These are phyloP conservation scores for Dioscorea cayenensis DNA, from an alignment of 116 monocot species.

Conservation along the genomic window DNA sequence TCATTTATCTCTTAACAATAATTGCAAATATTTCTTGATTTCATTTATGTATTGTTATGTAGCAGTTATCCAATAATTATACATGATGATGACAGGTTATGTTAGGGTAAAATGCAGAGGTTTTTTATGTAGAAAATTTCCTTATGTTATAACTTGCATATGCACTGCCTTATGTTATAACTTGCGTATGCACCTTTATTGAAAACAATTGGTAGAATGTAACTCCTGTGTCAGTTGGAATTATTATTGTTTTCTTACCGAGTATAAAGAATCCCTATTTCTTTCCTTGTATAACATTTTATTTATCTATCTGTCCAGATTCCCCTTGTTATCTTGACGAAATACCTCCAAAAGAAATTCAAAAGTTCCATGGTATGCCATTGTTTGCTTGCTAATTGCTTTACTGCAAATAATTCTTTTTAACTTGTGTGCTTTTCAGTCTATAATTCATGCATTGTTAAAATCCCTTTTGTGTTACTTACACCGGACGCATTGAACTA, in stretches of 20 bases:
- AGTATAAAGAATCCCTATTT: neutral
- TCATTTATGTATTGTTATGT: too few species aligned
- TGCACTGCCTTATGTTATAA: too few species aligned
- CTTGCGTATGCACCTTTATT: too few species aligned
- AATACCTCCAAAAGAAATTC: slow-evolving; percentile 76
- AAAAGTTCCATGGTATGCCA: slow-evolving; percentile 55
- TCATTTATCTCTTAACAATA: too few species aligned
- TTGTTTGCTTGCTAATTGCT: neutral
- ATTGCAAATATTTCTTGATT: too few species aligned
- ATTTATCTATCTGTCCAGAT: slow-evolving; percentile 34
- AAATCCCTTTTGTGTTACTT: neutral
- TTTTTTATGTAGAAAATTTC: too few species aligned
- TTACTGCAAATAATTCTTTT: neutral
- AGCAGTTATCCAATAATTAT: too few species aligned
- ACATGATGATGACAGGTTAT: too few species aligned
- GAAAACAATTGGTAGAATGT: too few species aligned
- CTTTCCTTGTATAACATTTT: neutral
- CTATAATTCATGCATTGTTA: neutral
- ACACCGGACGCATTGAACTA: neutral
- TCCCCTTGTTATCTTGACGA: slow-evolving; percentile 80
- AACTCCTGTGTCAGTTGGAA: too few species aligned
- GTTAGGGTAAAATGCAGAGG: too few species aligned
- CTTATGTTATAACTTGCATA: too few species aligned
- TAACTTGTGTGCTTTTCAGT: neutral
- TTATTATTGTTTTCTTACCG: neutral